A percentile compares a stretch with the other conserved stretches of the same genome.
Conservation (phyloP, 1,139 yeast species). For the Pichia terricola region DNA sequence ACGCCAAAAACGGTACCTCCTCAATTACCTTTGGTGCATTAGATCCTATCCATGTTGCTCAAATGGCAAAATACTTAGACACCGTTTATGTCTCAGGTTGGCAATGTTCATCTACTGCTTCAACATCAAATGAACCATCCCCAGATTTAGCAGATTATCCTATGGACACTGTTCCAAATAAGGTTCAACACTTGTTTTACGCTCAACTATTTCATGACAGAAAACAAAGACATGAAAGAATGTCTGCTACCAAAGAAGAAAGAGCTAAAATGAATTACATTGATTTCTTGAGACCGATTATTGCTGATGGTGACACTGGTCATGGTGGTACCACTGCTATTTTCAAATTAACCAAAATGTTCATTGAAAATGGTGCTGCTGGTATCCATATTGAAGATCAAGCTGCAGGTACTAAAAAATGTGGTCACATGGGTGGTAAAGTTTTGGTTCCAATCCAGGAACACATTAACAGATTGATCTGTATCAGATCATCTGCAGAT, state of each 20-base stretch:
- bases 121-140: constrained; percentile 93
- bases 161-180: constrained; percentile 97
- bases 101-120: constrained; percentile 98
- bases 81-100: constrained; percentile 93
- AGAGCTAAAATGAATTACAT: constrained; percentile 55
- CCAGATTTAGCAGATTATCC: constrained; percentile 99
- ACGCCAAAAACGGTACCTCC: constrained; percentile 62
- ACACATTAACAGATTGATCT: constrained; percentile 87
- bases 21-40: constrained; percentile 93
- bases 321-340: constrained; percentile 98
- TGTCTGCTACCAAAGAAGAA: constrained; percentile 47
- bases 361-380: constrained; percentile 97
- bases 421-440: constrained; percentile 98
- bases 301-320: constrained; percentile 98
- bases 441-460: constrained; percentile 96
- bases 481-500: constrained; percentile 94
- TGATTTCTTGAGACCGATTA: constrained; percentile 87
- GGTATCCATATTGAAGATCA: constrained; percentile 98
- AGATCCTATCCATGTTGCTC: constrained; percentile 93
- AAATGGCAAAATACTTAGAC: constrained; percentile 93
- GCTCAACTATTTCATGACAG: constrained; percentile 97
- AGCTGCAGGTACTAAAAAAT: constrained; percentile 97
- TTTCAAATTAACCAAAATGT: constrained; percentile 89
- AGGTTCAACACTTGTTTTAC: constrained; percentile 93
- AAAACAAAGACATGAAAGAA: constrained; percentile 85